These are phyloP conservation scores for Hevea brasiliensis DNA, from an alignment of 345 rosid species.

Conservation along the genomic window DNA sequence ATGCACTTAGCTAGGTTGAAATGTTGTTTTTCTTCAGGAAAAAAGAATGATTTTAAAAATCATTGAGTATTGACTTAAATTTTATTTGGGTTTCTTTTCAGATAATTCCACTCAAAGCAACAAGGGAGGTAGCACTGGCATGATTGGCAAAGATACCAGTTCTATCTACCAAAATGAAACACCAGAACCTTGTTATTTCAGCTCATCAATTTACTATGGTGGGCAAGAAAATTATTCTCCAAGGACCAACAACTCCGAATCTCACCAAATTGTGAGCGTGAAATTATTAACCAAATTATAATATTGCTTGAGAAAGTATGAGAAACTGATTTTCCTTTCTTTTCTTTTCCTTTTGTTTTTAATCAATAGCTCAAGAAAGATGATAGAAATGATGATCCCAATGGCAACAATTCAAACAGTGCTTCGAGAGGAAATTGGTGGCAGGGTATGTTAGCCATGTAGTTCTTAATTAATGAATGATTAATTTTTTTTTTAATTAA, in stretches of 20 bases:
- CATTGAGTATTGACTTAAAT: too few relatives aligned
- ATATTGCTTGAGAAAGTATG: not conserved
- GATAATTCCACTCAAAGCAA: conserved; percentile 5
- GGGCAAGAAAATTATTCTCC: conserved; percentile 89
- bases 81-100: not conserved
- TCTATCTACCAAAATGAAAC: conserved; percentile 53
- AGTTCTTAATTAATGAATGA: not conserved
- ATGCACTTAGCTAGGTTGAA: too few relatives aligned
- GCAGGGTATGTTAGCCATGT: conserved; percentile 54
- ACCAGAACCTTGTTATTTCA: conserved; percentile 64
- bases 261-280: conserved; percentile 38
- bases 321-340: not conserved
- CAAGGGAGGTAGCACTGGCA: conserved; percentile 32
- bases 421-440: conserved; percentile 98
- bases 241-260: conserved; percentile 39
- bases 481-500: not conserved
- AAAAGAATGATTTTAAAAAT: too few relatives aligned
- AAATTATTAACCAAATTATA: not conserved
- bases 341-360: not conserved
- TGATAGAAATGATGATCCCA: conserved; percentile 48
- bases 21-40: too few relatives aligned
- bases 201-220: conserved; percentile 92
- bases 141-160: conserved; percentile 35
- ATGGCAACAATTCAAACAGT: conserved; percentile 49
- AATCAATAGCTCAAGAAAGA: conserved; percentile 58